Evolutionary conservation across 1,139 yeast genomes (phyloP).

Genomic region (Suhomyces anneliseae): DNA sequence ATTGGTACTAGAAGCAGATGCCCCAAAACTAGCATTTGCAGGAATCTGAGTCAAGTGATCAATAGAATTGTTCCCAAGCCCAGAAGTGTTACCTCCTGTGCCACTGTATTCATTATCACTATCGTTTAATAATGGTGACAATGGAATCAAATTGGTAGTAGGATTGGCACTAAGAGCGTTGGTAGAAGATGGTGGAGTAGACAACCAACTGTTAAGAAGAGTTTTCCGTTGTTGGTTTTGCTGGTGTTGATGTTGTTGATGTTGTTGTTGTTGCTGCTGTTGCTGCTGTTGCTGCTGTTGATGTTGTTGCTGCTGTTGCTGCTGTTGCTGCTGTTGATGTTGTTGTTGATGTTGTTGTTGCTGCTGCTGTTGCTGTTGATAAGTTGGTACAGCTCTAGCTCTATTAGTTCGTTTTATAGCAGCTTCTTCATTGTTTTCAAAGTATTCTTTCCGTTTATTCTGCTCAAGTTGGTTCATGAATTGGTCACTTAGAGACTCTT

Average conservation of each 20-base stretch:
- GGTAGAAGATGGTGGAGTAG: constrained; percentile 4
- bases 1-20: background rate
- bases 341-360: too few relatives aligned
- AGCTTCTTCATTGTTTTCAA: background rate
- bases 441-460: background rate
- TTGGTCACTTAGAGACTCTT: constrained; percentile 14
- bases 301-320: background rate
- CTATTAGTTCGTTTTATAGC: background rate
- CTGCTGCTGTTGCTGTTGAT: background rate
- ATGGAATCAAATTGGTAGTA: constrained; percentile 30
- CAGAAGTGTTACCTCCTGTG: constrained; percentile 11
- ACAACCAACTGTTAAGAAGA: constrained; percentile 20
- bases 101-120: constrained; percentile 26
- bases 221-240: constrained; percentile 13
- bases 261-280: background rate
- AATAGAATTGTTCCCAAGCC: constrained; percentile 10
- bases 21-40: constrained; percentile 4
- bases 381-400: background rate
- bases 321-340: background rate
- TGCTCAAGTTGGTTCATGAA: constrained; percentile 14
- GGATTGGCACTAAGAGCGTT: constrained; percentile 9
- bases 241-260: background rate
- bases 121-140: constrained; percentile 40
- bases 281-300: background rate
- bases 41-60: constrained; percentile 22